A percentile compares a stretch with the other conserved stretches of the same genome.
phyloP scores from a whole-genome alignment of 371 early-diverging fungal genomes.

The Scutellospora calospora region DNA sequence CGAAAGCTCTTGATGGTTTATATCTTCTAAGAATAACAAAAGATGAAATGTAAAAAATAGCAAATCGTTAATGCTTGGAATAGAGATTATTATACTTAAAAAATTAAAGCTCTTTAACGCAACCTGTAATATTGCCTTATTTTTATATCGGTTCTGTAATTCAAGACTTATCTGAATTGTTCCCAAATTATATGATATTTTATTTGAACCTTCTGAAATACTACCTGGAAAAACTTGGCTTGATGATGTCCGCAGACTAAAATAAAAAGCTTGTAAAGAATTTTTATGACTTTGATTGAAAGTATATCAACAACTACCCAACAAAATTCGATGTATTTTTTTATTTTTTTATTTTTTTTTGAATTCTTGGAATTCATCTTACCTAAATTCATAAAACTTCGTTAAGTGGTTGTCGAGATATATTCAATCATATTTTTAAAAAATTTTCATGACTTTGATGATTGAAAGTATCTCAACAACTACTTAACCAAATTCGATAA shows the following conservation, averaged over 20 bases:
- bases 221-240: conserved; percentile 88
- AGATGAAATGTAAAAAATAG: conserved; percentile 47
- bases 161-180: conserved; percentile 84
- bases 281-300: no score
- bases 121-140: conserved; percentile 60
- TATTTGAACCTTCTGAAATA: conserved; percentile 72
- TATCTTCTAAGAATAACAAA: conserved; percentile 54
- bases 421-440: no score
- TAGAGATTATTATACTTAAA: conserved; percentile 73
- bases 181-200: conserved; percentile 87
- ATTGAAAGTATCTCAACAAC: no score
- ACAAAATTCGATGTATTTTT: no score
- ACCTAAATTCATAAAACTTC: no score
- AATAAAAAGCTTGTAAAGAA: no score
- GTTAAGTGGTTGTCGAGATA: no score
- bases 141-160: conserved; percentile 91
- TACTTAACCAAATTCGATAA: no score
- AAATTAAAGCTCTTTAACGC: conserved; percentile 49
- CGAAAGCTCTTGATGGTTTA: conserved; percentile 63
- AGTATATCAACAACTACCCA: no score
- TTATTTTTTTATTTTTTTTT: no score
- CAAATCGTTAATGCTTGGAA: conserved; percentile 83
- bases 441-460: no score
- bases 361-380: no score
- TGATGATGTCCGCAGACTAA: conserved; percentile 85